A percentile compares a stretch with the other conserved stretches of the same genome.
Evolutionary conservation across 148 eudicot species (phyloP).

Genomic region (Chenopodium berlandieri): DNA sequence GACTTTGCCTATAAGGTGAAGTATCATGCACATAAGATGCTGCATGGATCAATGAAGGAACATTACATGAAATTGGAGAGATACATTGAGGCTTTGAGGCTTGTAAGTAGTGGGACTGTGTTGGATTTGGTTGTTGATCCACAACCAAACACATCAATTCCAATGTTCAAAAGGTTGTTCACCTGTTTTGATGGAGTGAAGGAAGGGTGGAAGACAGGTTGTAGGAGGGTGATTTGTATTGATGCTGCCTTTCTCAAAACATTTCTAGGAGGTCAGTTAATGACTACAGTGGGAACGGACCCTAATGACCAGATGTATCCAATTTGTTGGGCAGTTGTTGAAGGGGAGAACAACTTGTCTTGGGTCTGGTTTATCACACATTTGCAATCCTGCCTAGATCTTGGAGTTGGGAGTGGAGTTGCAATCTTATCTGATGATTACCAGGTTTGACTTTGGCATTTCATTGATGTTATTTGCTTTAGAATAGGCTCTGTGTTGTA

Average conservation of each 20-base stretch:
- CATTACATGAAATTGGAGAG: not conserved
- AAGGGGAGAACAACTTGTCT: not conserved
- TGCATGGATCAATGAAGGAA: not conserved
- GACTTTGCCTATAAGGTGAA: not conserved
- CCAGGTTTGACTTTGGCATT: not conserved
- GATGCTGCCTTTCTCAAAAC: not conserved
- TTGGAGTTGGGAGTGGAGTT: not conserved
- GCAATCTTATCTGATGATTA: not conserved
- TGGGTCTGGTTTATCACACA: not conserved
- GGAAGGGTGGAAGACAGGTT: not conserved
- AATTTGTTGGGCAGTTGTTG: not conserved
- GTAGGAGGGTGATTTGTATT: not conserved
- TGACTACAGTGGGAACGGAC: not conserved
- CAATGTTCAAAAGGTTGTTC: not conserved
- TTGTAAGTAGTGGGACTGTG: not conserved
- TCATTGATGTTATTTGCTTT: too few species aligned
- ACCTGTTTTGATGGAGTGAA: not conserved
- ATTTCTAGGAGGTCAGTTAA: not conserved
- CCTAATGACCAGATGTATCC: conserved; percentile 18
- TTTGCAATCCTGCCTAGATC: too few species aligned
- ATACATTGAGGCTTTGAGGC: not conserved
- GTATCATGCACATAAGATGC: not conserved
- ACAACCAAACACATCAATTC: not conserved
- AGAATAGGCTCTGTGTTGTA: too few species aligned
- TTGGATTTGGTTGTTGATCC: not conserved